These are phyloP conservation scores for Paramecium bursaria DNA, from an alignment of 73 alveolate species.

Conservation along the genomic window DNA sequence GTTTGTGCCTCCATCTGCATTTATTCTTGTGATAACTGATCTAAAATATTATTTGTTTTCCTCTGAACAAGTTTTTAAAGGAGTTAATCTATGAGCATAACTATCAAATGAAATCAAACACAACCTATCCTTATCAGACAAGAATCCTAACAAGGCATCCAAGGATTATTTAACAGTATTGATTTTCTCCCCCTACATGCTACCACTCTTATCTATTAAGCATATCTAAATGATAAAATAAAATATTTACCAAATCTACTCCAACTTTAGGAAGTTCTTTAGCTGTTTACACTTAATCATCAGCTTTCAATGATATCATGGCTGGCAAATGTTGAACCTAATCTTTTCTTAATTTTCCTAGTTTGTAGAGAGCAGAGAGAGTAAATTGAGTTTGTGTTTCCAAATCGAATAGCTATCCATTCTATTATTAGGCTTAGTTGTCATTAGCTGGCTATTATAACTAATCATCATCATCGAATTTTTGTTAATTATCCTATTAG, in stretches of 20 bases:
- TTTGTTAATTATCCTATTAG: no score
- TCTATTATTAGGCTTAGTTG: no score
- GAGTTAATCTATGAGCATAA: slow-evolving; percentile 62
- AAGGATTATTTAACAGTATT: slow-evolving; percentile 74
- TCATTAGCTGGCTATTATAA: no score
- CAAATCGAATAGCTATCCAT: no score
- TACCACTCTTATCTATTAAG: slow-evolving; percentile 81
- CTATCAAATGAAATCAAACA: slow-evolving; percentile 72
- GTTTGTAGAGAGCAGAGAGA: no score
- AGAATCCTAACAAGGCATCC: slow-evolving; percentile 65
- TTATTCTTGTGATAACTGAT: slow-evolving; percentile 58
- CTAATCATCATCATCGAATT: no score
- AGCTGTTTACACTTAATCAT: no score
- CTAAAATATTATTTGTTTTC: slow-evolving; percentile 61
- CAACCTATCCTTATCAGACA: slow-evolving; percentile 72
- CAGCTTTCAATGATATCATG: no score
- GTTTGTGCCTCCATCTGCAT: slow-evolving; percentile 80
- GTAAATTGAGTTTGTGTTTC: no score
- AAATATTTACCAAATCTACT: slow-evolving; percentile 40
- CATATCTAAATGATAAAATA: slow-evolving; percentile 48
- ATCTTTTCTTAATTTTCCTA: no score
- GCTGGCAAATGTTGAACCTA: no score
- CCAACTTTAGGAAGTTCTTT: slow-evolving; percentile 24
- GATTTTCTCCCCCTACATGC: slow-evolving; percentile 79
- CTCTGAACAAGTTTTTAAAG: slow-evolving; percentile 71